These are phyloP conservation scores for Arabidopsis arenosa DNA, from an alignment of 345 rosid species.

Conservation along the genomic window DNA sequence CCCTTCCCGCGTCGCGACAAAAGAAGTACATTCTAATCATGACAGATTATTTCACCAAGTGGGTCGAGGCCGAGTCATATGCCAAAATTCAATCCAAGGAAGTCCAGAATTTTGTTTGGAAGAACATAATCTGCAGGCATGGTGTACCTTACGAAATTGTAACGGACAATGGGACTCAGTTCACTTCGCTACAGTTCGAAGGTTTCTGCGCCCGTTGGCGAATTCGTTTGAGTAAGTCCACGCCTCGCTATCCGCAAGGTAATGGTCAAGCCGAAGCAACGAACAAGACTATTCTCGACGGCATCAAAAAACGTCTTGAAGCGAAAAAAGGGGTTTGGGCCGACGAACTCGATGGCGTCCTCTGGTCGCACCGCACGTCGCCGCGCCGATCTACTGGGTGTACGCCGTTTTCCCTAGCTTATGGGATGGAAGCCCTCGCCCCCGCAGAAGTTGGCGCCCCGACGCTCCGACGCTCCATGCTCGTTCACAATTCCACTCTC, in stretches of 20 bases:
- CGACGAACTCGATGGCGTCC: neutral
- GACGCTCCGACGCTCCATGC: too few species aligned
- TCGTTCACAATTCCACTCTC: too few species aligned
- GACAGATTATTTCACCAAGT: neutral
- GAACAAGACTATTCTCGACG: neutral
- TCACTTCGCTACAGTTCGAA: neutral
- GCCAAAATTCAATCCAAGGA: neutral
- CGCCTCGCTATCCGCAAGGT: neutral
- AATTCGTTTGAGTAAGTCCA: neutral
- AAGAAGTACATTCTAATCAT: neutral
- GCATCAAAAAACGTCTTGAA: neutral
- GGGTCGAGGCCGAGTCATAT: neutral
- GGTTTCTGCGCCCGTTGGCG: neutral
- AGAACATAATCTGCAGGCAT: neutral
- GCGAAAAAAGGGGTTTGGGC: neutral
- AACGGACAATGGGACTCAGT: neutral
- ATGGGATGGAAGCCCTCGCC: neutral
- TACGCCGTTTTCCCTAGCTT: neutral
- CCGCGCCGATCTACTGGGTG: neutral
- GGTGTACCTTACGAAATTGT: neutral
- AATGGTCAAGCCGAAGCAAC: neutral
- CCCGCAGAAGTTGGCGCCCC: neutral
- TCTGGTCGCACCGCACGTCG: neutral
- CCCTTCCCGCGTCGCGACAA: neutral
- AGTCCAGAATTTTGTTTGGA: neutral